These are phyloP conservation scores for carrot (Daucus carota) DNA, from an alignment of 129 eudicot genomes.

Conservation along the genomic window DNA sequence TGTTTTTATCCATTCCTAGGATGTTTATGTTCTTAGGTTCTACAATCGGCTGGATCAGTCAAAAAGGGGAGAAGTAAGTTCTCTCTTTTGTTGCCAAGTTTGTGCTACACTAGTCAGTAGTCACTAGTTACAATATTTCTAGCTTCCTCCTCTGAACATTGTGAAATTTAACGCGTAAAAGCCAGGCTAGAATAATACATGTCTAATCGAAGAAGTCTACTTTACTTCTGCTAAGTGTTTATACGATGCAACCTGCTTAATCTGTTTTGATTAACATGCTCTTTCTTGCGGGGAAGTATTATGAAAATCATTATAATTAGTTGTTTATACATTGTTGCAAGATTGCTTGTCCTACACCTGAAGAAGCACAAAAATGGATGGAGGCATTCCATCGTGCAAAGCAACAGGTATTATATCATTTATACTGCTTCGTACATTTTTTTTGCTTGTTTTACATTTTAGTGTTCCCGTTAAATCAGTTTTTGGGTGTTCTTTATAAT, in stretches of 20 bases:
- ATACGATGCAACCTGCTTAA: not conserved
- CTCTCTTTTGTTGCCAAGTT: not conserved
- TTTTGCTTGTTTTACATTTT: too few relatives aligned
- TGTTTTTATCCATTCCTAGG: conserved; percentile 34
- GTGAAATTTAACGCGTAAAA: not conserved
- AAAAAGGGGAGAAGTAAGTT: conserved; percentile 93
- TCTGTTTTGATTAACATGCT: not conserved
- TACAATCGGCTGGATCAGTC: conserved; percentile 87
- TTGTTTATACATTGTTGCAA: conserved; percentile 39
- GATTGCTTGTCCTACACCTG: conserved; percentile 96
- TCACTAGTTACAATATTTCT: not conserved
- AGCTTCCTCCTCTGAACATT: not conserved
- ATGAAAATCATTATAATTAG: not conserved
- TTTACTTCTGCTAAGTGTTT: not conserved
- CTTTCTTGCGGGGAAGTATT: not conserved
- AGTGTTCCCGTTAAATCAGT: too few relatives aligned
- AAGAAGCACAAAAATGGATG: conserved; percentile 87
- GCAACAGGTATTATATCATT: conserved; percentile 49
- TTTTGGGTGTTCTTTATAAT: too few relatives aligned
- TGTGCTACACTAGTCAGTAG: not conserved
- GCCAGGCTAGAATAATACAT: not conserved
- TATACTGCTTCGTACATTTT: too few relatives aligned
- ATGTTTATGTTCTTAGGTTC: conserved; percentile 75
- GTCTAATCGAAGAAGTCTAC: too few relatives aligned
- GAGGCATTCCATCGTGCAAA: conserved; percentile 95